Conservation (phyloP, 192 early-diverging fungal species). For the Funneliformis mosseae region DNA sequence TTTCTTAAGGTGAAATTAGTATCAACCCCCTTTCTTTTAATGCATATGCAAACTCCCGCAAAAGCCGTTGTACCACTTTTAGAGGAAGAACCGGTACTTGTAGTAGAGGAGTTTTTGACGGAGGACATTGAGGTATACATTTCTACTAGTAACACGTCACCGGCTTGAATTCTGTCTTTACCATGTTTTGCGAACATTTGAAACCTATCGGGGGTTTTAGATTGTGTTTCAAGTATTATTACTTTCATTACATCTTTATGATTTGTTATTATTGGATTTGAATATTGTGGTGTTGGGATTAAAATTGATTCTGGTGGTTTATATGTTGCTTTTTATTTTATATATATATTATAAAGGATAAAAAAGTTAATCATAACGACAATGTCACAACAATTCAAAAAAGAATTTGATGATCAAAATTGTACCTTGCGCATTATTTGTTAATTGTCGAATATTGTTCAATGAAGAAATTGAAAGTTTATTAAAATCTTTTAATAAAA, state of each 20-base stretch:
- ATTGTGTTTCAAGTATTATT: not conserved
- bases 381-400: too few species aligned
- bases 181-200: conserved; percentile 65
- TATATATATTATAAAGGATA: not conserved
- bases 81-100: conserved; percentile 32
- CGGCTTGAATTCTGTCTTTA: conserved; percentile 58
- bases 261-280: not conserved
- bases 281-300: not conserved
- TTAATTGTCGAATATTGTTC: too few species aligned
- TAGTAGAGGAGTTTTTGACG: conserved; percentile 46
- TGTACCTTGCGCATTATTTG: too few species aligned
- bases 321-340: not conserved
- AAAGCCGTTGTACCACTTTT: conserved; percentile 49
- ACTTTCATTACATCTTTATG: not conserved
- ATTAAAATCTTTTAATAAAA: too few species aligned
- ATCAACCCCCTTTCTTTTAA: conserved; percentile 71
- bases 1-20: conserved; percentile 80
- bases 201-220: conserved; percentile 51
- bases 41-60: conserved; percentile 73
- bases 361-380: too few species aligned
- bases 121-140: conserved; percentile 57
- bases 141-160: conserved; percentile 71
- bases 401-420: too few species aligned
- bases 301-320: not conserved
- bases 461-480: too few species aligned